Percentiles rank a stretch among this genome's conserved stretches.
phyloP scores from a whole-genome alignment of 768 basidiomycete genomes.

The Agaricus blazei region DNA sequence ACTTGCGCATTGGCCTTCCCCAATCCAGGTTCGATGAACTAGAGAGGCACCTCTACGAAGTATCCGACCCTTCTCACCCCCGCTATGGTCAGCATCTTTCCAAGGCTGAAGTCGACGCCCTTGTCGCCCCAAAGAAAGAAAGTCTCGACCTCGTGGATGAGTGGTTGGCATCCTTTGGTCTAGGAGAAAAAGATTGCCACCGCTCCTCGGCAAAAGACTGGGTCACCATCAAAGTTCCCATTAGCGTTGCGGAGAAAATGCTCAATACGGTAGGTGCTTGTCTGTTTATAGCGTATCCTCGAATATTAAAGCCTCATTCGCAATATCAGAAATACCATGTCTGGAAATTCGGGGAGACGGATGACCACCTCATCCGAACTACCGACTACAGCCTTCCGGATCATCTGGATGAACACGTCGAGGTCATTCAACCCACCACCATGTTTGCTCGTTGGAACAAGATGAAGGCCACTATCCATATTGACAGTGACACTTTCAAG shows the following conservation, averaged over 20 bases:
- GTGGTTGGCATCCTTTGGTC: slow-evolving; percentile 57
- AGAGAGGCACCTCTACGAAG: slow-evolving; percentile 49
- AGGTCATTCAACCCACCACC: slow-evolving; percentile 70
- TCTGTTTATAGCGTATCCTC: background rate
- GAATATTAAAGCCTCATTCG: background rate
- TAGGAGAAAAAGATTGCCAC: slow-evolving; percentile 38
- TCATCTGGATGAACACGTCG: slow-evolving; percentile 53
- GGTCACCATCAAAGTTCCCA: slow-evolving; percentile 55
- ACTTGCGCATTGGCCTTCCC: slow-evolving; percentile 53
- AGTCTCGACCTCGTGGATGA: slow-evolving; percentile 50
- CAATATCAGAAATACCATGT: slow-evolving; percentile 51
- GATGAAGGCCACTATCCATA: slow-evolving; percentile 33
- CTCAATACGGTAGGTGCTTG: slow-evolving; percentile 52
- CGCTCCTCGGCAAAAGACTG: slow-evolving; percentile 68
- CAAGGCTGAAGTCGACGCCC: slow-evolving; percentile 58
- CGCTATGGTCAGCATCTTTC: slow-evolving; percentile 56
- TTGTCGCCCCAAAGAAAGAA: slow-evolving; percentile 53
- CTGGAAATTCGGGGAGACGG: slow-evolving; percentile 50
- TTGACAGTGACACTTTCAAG: slow-evolving; percentile 11
- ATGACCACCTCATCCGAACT: slow-evolving; percentile 58
- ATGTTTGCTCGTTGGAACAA: slow-evolving; percentile 48
- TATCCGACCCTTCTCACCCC: slow-evolving; percentile 51
- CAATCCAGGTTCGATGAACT: slow-evolving; percentile 46
- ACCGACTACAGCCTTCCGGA: slow-evolving; percentile 63
- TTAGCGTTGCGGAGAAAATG: slow-evolving; percentile 61